A percentile compares a stretch with the other conserved stretches of the same genome.
phyloP scores from a whole-genome alignment of 1,139 yeast genomes.

The Magnusiomyces clavatus region DNA sequence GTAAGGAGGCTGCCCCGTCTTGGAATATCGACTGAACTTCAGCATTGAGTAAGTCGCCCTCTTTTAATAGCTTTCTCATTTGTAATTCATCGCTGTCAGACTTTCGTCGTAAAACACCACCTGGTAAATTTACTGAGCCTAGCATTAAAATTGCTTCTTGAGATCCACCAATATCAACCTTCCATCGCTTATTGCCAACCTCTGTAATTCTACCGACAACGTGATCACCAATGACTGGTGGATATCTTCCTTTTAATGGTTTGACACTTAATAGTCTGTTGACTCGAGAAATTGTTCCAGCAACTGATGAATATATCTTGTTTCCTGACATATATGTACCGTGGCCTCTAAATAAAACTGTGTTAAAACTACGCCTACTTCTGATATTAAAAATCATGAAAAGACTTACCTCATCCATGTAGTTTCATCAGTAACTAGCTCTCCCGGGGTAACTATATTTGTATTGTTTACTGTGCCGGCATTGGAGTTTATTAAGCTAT shows the following conservation, averaged over 20 bases:
- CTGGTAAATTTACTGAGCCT: slow-evolving; percentile 95
- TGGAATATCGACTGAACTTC: slow-evolving; percentile 87
- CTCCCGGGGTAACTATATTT: slow-evolving; percentile 86
- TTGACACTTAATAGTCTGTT: slow-evolving; percentile 79
- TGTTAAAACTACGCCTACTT: background rate
- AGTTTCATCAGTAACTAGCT: slow-evolving; percentile 88
- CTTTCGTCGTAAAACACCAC: slow-evolving; percentile 90
- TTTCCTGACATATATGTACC: slow-evolving; percentile 76
- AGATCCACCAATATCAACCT: slow-evolving; percentile 89
- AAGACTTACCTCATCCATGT: slow-evolving; percentile 65
- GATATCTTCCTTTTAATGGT: slow-evolving; percentile 79
- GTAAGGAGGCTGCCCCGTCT: slow-evolving; percentile 91
- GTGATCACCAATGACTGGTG: slow-evolving; percentile 96
- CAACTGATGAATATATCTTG: slow-evolving; percentile 81
- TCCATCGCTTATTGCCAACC: slow-evolving; percentile 93
- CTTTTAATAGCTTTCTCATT: slow-evolving; percentile 89
- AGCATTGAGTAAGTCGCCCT: slow-evolving; percentile 94
- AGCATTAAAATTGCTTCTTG: slow-evolving; percentile 89
- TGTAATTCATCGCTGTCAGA: slow-evolving; percentile 93
- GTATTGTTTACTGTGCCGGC: slow-evolving; percentile 15
- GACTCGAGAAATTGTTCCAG: slow-evolving; percentile 81
- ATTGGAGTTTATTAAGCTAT: slow-evolving; percentile 7
- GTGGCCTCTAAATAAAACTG: slow-evolving; percentile 55
- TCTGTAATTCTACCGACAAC: slow-evolving; percentile 90
- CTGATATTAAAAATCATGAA: slow-evolving; percentile 9